Conservation (phyloP, 2,329 filamentous ascomycete genomes). For the Ophiostoma piceae region DNA sequence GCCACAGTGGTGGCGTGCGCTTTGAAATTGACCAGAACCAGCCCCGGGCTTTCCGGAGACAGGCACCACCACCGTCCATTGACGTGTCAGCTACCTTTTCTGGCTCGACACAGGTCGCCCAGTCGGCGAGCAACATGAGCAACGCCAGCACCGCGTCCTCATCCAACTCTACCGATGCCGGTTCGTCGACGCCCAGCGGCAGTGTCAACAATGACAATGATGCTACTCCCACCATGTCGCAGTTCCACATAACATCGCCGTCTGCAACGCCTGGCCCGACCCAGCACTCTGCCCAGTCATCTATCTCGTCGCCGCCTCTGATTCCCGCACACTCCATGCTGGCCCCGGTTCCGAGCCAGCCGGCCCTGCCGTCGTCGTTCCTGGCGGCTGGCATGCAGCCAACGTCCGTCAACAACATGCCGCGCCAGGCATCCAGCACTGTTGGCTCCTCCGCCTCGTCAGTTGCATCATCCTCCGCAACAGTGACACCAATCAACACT, state of each 20-base stretch:
- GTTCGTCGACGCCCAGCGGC: background rate
- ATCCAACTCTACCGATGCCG: background rate
- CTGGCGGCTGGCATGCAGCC: constrained; percentile 14
- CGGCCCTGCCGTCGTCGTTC: constrained; percentile 6
- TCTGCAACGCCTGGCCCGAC: constrained; percentile 45
- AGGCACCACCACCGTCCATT: constrained; percentile 78
- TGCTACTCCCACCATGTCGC: constrained; percentile 54
- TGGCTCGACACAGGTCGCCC: constrained; percentile 29
- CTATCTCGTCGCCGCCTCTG: constrained; percentile 20
- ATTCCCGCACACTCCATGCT: constrained; percentile 10
- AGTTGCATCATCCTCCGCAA: constrained; percentile 14
- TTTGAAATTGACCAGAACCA: constrained; percentile 46
- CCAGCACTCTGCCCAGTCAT: constrained; percentile 17
- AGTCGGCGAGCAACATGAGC: constrained; percentile 17
- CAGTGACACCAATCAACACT: background rate
- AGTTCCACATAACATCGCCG: constrained; percentile 63
- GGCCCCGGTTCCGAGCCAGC: constrained; percentile 11
- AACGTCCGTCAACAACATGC: constrained; percentile 35
- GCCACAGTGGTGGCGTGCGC: background rate
- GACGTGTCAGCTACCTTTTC: constrained; percentile 61
- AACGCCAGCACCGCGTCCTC: constrained; percentile 10
- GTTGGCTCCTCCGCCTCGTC: constrained; percentile 28
- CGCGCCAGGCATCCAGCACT: constrained; percentile 29
- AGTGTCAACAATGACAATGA: constrained; percentile 40
- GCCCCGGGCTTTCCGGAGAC: constrained; percentile 54